Conservation (phyloP, 257 asterid species). For the Solanum habrochaites region DNA sequence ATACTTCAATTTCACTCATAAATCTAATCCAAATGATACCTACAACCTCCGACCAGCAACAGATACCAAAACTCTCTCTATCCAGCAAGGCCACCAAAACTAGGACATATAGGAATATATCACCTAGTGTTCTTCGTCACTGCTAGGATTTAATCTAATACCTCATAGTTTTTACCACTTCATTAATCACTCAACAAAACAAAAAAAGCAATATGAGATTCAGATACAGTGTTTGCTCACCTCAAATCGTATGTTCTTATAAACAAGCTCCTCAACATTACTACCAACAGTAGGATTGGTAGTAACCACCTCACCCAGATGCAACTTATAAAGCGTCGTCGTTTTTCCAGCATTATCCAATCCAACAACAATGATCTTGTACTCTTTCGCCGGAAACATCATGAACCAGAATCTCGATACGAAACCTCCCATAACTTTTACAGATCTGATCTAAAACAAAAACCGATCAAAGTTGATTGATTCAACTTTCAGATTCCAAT, state of each 20-base stretch:
- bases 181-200: not conserved
- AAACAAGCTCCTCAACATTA: constrained; percentile 94
- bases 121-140: not conserved
- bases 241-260: constrained; percentile 91
- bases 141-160: not conserved
- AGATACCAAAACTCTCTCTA: not conserved
- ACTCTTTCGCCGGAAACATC: constrained; percentile 93
- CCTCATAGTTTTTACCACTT: not conserved
- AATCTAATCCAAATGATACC: not conserved
- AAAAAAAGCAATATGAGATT: not conserved
- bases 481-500: not conserved
- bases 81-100: not conserved
- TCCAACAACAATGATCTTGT: constrained; percentile 96
- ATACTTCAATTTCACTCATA: not conserved
- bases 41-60: not conserved
- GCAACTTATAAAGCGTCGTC: constrained; percentile 92
- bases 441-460: not conserved
- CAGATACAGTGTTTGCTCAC: constrained; percentile 8
- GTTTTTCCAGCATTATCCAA: constrained; percentile 97
- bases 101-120: not conserved
- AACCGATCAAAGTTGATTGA: not conserved
- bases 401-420: constrained; percentile 88
- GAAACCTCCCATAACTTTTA: constrained; percentile 49
- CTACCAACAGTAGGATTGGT: constrained; percentile 98
- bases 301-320: constrained; percentile 89